Evolutionary conservation across 371 early-diverging fungal species (phyloP).

Genomic region (Caulochytrium protostelioides): DNA sequence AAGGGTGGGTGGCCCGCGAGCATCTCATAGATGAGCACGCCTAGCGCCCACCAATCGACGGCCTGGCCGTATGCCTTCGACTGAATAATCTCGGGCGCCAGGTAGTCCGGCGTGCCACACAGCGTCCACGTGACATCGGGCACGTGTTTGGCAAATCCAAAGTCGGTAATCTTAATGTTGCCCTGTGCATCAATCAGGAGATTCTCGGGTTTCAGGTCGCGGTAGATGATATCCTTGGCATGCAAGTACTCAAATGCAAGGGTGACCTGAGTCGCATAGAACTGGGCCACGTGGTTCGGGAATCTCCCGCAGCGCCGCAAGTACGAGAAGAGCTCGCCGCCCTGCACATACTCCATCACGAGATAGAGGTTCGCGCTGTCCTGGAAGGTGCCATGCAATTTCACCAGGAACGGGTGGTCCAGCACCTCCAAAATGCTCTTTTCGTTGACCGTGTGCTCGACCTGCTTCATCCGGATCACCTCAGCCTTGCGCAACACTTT

Average conservation of each 20-base stretch:
- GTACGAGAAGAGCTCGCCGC: conserved; percentile 80
- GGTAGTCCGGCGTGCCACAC: conserved; percentile 97
- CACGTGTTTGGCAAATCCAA: conserved; percentile 95
- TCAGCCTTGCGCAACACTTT: conserved; percentile 89
- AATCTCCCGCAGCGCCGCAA: conserved; percentile 40
- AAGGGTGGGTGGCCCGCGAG: conserved; percentile 81
- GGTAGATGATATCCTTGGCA: conserved; percentile 35
- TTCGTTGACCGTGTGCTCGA: conserved; percentile 94
- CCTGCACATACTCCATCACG: conserved; percentile 81
- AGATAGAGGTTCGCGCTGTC: conserved; percentile 64
- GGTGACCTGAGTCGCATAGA: conserved; percentile 45
- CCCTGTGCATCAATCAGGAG: conserved; percentile 73
- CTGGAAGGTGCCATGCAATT: conserved; percentile 76
- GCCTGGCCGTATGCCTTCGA: conserved; percentile 84
- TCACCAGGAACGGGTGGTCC: conserved; percentile 83
- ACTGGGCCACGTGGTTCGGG: conserved; percentile 62
- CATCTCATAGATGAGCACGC: conserved; percentile 86
- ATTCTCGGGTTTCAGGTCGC: conserved; percentile 63
- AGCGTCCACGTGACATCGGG: conserved; percentile 89
- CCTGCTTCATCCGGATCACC: conserved; percentile 84
- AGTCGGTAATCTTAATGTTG: conserved; percentile 96
- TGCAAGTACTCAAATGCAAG: conserved; percentile 43
- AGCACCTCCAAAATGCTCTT: conserved; percentile 64
- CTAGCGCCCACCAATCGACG: conserved; percentile 94
- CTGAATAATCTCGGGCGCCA: conserved; percentile 92